Evolutionary conservation across 768 basidiomycete species (phyloP).

Genomic region (Rhodosporidiobolus sp.): DNA sequence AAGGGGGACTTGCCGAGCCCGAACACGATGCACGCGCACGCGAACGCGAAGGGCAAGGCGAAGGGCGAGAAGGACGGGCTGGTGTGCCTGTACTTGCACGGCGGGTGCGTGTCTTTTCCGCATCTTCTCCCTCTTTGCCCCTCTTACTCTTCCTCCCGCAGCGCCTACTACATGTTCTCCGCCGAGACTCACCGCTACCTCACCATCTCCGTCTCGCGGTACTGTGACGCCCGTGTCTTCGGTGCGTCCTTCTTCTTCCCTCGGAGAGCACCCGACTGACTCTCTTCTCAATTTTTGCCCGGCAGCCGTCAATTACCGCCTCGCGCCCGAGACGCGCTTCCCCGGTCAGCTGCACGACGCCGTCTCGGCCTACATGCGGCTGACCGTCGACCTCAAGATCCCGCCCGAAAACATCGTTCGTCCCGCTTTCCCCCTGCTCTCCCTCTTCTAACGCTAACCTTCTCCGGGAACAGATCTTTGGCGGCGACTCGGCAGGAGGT

Average conservation of each 20-base stretch:
- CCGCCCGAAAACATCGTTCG: slow-evolving; percentile 75
- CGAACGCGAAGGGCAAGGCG: not conserved
- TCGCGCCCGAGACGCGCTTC: slow-evolving; percentile 92
- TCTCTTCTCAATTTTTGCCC: slow-evolving; percentile 38
- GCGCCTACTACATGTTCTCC: slow-evolving; percentile 88
- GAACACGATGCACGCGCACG: not conserved
- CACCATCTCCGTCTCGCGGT: slow-evolving; percentile 85
- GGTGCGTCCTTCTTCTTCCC: slow-evolving; percentile 53
- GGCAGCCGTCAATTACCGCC: slow-evolving; percentile 82
- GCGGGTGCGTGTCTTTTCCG: slow-evolving; percentile 58
- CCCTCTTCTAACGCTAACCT: not conserved
- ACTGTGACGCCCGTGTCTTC: slow-evolving; percentile 83
- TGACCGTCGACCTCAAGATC: slow-evolving; percentile 81
- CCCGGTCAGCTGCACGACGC: slow-evolving; percentile 85
- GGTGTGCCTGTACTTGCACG: slow-evolving; percentile 81
- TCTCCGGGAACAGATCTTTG: slow-evolving; percentile 54
- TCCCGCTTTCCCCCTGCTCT: not conserved
- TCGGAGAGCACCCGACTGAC: slow-evolving; percentile 20
- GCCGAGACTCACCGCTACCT: slow-evolving; percentile 85
- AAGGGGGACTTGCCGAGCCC: not conserved
- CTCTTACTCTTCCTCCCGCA: slow-evolving; percentile 49
- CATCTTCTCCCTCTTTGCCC: not conserved
- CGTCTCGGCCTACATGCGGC: slow-evolving; percentile 77
- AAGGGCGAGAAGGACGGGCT: slow-evolving; percentile 62
- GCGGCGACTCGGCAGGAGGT: slow-evolving; percentile 91